Evolutionary conservation across 768 basidiomycete genomes (phyloP), one percentile per base, ranked within the genome.

Genomic region (Termitomyces titanicus): DNA sequence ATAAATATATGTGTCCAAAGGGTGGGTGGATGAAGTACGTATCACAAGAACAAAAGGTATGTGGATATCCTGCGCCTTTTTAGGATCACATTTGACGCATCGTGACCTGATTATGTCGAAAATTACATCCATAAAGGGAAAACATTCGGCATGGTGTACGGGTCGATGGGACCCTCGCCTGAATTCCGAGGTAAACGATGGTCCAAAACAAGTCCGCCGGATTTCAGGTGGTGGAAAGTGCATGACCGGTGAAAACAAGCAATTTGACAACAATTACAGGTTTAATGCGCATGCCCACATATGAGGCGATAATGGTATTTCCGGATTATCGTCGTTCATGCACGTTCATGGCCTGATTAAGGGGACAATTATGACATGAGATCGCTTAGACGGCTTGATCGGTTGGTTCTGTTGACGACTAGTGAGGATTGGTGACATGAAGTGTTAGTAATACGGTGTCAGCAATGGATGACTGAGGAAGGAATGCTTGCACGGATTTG

Each of bases 391-490:
- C 38, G 34, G 53, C 38, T 22, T 46, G n/a, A n/a, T n/a, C n/a
- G n/a, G 38, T 50, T 25, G 47, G 33, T 38, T 37, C 37, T 31
- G n/a, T 22, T 17, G 46, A 1, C 24, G 17, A 33, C 20, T 31
- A 31, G 31, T n/a, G 25, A 10, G 24, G 12, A 22, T n/a, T 22
- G 10, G 40, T 20, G 29, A 31, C 22, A 27, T 18, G 15, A 17
- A 40, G n/a, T 29, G 20, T 8, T 35, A 11, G 35, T 27, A 35
- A 17, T 47, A 37, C n/a, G n/a, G n/a, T n/a, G 47, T 55, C 46
- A 55, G 54, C 54, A 53, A 29, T 29, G 49, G 54, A 59, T 60
- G 55, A 51, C 48, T 48, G 55, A 57, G 49, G 42, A 49, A 40
- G 13, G 11, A 12, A 20, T 17, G 38, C 12, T 6, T n/a, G 10